Base-by-base conservation (phyloP, 2,329 filamentous ascomycete species). In the Zymoseptoria passerinii region DNA sequence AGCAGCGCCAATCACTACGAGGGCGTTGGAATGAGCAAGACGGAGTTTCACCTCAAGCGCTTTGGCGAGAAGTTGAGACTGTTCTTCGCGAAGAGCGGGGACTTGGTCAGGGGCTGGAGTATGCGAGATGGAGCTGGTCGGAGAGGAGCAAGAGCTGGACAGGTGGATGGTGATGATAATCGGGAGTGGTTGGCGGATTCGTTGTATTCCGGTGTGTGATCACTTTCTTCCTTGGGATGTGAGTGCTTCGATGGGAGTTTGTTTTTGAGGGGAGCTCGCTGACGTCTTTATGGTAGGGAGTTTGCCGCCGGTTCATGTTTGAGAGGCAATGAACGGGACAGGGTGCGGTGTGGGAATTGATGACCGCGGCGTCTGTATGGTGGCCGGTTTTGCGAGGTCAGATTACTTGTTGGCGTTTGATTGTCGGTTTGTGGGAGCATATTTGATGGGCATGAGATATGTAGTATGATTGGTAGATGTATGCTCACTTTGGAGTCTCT, bases 11-110 rank as follows among this genome's bases (percentile, higher is more conserved):
- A 64, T 52, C 68, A 65, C 1, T 67, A 66, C 51, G 70, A 73
- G 53, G 71, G 69, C 9, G 66, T 66, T 4, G 72, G 73, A 13
- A 75, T 74, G 73, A 69, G 72, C 50, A 72, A 71, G 63, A 66
- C 71, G 8, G 74, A 76, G 59, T 74, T 75, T 56, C 66, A 70
- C 28, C 69, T 75, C 58, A 74, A 72, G 66, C 67, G 71, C 28
- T 68, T 76, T 40, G 72, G 72, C 16, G 72, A 76, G 61, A 73
- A 70, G 58, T 58, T 76, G 18, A 70, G 73, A 57, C 61, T 65
- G 35, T 53, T 74, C 16, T 70, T 73, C 58, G 69, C 67, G 52
- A 69, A 65, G 29, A 69, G 72, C 13, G 71, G 71, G 2, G 70
- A 72, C 48, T 59, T 74, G 49, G 63, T 73, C 56, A 66, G 59